phyloP scores from a whole-genome alignment of 2,329 filamentous ascomycete genomes.

The Alternaria tenuissima region DNA sequence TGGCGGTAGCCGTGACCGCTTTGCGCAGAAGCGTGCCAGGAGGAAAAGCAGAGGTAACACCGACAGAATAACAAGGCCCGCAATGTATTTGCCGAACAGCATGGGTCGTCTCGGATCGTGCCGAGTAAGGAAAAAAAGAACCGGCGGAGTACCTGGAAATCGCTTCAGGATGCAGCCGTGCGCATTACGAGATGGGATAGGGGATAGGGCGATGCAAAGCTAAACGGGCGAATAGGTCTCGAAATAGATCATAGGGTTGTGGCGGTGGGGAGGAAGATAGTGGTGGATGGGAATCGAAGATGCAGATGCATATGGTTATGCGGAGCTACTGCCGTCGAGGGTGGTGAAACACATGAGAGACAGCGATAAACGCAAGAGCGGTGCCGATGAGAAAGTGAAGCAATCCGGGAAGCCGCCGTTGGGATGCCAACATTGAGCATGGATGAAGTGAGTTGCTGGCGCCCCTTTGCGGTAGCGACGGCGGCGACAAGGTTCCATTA shows the following conservation, averaged over 20 bases:
- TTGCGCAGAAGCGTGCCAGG: constrained; percentile 28
- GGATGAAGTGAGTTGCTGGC: neutral
- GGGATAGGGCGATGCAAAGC: constrained; percentile 6
- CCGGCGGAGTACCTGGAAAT: constrained; percentile 8
- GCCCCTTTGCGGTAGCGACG: constrained; percentile 3
- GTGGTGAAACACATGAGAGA: constrained; percentile 25
- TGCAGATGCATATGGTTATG: neutral
- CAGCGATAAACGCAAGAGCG: neutral
- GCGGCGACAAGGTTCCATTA: constrained; percentile 8
- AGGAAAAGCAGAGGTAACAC: constrained; percentile 29
- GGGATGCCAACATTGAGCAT: neutral
- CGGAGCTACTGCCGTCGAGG: constrained; percentile 11
- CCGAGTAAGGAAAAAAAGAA: constrained; percentile 4
- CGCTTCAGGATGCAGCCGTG: constrained; percentile 13
- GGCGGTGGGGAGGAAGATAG: neutral
- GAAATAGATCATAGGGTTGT: constrained; percentile 8
- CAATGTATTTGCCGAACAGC: constrained; percentile 21
- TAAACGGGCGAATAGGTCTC: constrained; percentile 8
- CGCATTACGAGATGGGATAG: constrained; percentile 13
- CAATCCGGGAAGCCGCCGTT: constrained; percentile 11
- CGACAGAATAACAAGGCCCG: constrained; percentile 25
- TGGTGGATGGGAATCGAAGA: neutral
- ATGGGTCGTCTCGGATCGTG: constrained; percentile 10
- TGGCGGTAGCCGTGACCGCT: constrained; percentile 24
- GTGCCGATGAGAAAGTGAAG: constrained; percentile 5